These are phyloP conservation scores for Chrysopogon serrulatus DNA, from an alignment of 176 grass and related monocot species.

Conservation along the genomic window DNA sequence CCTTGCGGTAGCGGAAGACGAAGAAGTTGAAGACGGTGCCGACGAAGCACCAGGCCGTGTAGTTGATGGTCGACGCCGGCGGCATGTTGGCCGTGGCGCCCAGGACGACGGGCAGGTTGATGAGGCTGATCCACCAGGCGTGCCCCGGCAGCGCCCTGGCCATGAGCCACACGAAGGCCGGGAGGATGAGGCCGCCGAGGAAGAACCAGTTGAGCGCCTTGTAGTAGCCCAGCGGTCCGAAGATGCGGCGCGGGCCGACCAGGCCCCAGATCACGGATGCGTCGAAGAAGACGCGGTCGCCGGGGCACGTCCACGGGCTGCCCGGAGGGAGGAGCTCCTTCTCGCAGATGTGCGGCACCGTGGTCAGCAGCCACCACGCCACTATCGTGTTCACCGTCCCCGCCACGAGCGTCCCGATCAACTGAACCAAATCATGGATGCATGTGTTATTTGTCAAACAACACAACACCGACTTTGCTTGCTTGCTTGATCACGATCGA, in stretches of 20 bases:
- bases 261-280: slow-evolving; percentile 95
- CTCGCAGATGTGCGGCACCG: slow-evolving; percentile 76
- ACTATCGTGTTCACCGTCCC: slow-evolving; percentile 65
- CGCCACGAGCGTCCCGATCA: slow-evolving; percentile 64
- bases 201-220: slow-evolving; percentile 85
- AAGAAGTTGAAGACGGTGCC: slow-evolving; percentile 89
- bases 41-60: slow-evolving; percentile 60
- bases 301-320: slow-evolving; percentile 90
- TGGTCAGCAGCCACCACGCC: slow-evolving; percentile 81
- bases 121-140: slow-evolving; percentile 65
- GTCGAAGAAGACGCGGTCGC: slow-evolving; percentile 84
- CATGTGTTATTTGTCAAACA: too few relatives aligned
- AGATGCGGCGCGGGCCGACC: slow-evolving; percentile 84
- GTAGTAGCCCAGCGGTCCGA: slow-evolving; percentile 71
- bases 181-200: slow-evolving; percentile 51
- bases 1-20: slow-evolving; percentile 71
- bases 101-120: slow-evolving; percentile 80
- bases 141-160: slow-evolving; percentile 54
- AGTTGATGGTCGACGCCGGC: slow-evolving; percentile 74
- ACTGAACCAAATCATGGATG: slow-evolving; percentile 23
- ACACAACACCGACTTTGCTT: too few relatives aligned
- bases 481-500: neutral
- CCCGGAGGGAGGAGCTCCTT: slow-evolving; percentile 47
- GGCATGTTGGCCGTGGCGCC: slow-evolving; percentile 84
- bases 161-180: slow-evolving; percentile 58